Base-by-base conservation (phyloP, 2,329 filamentous ascomycete species). In the Botrytis squamosa region DNA sequence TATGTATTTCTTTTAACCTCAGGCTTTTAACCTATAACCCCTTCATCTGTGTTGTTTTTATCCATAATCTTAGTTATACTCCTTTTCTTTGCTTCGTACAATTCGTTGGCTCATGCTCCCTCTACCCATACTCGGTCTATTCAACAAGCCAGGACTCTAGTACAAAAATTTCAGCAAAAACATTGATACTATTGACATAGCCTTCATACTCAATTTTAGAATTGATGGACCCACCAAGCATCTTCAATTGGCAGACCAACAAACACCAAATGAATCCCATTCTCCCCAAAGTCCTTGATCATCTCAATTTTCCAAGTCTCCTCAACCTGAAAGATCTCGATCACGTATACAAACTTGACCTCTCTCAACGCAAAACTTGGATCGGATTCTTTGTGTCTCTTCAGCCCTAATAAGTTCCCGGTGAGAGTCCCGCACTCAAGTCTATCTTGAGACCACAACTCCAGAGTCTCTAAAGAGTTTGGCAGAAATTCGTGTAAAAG, bases 91-190 rank as follows among this genome's bases (percentile, higher is more conserved):
- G n/a, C 49, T 55, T 16, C 49, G 49, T 55, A 16, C 12, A n/a
- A 1, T 16, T n/a, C 2, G 0, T 7, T 0, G 3, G 12, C 12
- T 55, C 12, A n/a, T 55, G 4, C 25, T 7, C 25, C 12, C 25
- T n/a, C 49, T n/a, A 0, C 49, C 12, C 5, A 7, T 7, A 55
- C 5, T n/a, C 25, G 16, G 5, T 16, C 49, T 12, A n/a, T 55
- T 55, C 12, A 55, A 55, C 12, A 55, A n/a, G 12, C 25, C 25
- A 55, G 12, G 14, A 55, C 25, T 55, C 10, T 14, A 14, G 1
- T 25, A 52, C 49, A 14, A 6, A n/a, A 3, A n/a, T 0, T 52
- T 52, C 1, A 52, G 25, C 25, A 4, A 52, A 52, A 3, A 2
- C 5, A 52, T 52, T 52, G 49, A 14, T 52, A 25, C 10, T 14